Evolutionary conservation across 352 stramenopile genomes (phyloP).

Genomic region (Phytophthora citrophthora): DNA sequence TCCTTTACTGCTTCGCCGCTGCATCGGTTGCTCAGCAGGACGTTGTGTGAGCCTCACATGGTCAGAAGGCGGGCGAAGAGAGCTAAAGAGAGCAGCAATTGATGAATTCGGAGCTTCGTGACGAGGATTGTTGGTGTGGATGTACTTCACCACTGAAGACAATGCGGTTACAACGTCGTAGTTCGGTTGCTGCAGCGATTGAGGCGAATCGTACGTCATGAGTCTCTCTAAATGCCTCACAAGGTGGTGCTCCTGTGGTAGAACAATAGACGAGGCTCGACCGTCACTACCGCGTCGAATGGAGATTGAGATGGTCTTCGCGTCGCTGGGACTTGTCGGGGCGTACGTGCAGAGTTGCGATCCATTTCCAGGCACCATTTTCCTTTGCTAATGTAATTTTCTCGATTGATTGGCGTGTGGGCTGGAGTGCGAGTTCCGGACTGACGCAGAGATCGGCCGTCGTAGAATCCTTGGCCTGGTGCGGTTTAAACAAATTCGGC

Average conservation of each 20-base stretch:
- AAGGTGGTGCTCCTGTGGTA: slow-evolving; percentile 23
- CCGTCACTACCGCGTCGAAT: slow-evolving; percentile 12
- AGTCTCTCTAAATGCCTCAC: slow-evolving; percentile 21
- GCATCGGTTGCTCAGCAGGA: neutral
- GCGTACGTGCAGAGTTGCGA: slow-evolving; percentile 12
- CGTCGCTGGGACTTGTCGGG: neutral
- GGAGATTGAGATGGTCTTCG: slow-evolving; percentile 26
- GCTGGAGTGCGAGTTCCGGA: slow-evolving; percentile 19
- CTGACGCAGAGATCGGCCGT: slow-evolving; percentile 10
- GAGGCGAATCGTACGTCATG: slow-evolving; percentile 8
- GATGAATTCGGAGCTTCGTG: slow-evolving; percentile 14
- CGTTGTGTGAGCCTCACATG: neutral
- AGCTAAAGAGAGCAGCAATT: slow-evolving; percentile 19
- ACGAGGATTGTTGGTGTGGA: slow-evolving; percentile 12
- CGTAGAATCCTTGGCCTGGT: slow-evolving; percentile 12
- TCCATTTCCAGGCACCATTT: slow-evolving; percentile 22
- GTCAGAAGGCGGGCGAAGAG: slow-evolving; percentile 20
- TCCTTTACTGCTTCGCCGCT: slow-evolving; percentile 34
- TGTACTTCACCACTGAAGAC: slow-evolving; percentile 28
- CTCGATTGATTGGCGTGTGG: slow-evolving; percentile 3
- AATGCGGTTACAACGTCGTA: slow-evolving; percentile 16
- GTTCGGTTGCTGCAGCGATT: slow-evolving; percentile 7
- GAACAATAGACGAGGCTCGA: slow-evolving; percentile 19
- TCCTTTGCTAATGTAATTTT: neutral
- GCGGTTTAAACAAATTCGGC: slow-evolving; percentile 5